Evolutionary conservation across 108 stramenopile genomes (phyloP).

Genomic region (Mediolabrus comicus): DNA sequence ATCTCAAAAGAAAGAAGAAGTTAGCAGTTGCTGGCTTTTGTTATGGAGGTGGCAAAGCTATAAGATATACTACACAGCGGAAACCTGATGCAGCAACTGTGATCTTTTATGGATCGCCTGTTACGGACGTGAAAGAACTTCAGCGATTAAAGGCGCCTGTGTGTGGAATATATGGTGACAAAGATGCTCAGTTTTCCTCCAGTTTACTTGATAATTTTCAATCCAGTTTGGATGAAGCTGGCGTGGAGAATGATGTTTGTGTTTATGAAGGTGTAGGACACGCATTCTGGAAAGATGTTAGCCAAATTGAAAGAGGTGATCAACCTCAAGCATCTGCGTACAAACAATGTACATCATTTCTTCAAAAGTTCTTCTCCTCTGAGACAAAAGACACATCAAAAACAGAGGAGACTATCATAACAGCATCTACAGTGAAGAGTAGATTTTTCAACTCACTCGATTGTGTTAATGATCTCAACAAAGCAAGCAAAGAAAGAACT

Average conservation of each 20-base stretch:
- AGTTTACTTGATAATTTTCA: slow-evolving; percentile 17
- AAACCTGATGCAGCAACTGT: slow-evolving; percentile 31
- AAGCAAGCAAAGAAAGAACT: slow-evolving; percentile 33
- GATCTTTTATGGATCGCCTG: slow-evolving; percentile 28
- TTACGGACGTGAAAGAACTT: slow-evolving; percentile 15
- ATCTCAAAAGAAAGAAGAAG: background rate
- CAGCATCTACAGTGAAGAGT: background rate
- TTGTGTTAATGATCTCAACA: slow-evolving; percentile 39
- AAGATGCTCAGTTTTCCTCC: slow-evolving; percentile 32
- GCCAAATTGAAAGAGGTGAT: slow-evolving; percentile 11
- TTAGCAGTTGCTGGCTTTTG: slow-evolving; percentile 1
- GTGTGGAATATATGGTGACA: slow-evolving; percentile 21
- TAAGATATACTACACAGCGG: slow-evolving; percentile 31
- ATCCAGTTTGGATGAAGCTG: slow-evolving; percentile 8
- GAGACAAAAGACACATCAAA: background rate
- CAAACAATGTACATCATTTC: slow-evolving; percentile 18
- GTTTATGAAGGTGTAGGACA: slow-evolving; percentile 27
- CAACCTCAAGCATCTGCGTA: slow-evolving; percentile 24
- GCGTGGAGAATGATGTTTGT: slow-evolving; percentile 24
- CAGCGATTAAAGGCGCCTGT: slow-evolving; percentile 1
- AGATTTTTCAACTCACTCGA: slow-evolving; percentile 45
- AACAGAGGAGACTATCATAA: background rate
- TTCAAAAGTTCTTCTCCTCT: slow-evolving; percentile 9
- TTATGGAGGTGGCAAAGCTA: slow-evolving; percentile 30
- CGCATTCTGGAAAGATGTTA: slow-evolving; percentile 38